Conservation (phyloP, 164 flowering plant species). For the Vitis riparia region DNA sequence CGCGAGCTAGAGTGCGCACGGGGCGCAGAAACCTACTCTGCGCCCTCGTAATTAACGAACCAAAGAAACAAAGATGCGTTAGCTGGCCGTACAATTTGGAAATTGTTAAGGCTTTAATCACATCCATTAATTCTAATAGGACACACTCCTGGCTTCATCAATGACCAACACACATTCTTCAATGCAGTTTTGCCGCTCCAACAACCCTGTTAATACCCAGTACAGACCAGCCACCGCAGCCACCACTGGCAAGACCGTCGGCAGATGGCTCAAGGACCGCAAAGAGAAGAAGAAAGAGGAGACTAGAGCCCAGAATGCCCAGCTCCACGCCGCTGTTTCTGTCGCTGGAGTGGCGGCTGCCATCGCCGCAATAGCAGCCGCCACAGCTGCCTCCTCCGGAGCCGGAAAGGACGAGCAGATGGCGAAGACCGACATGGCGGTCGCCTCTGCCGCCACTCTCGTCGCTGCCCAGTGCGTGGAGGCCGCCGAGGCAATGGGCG, state of each 20-base stretch:
- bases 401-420: constrained; percentile 73
- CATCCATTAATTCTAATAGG: too few species aligned
- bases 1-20: background rate
- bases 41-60: too few species aligned
- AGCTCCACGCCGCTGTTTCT: constrained; percentile 89
- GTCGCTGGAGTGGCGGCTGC: constrained; percentile 97
- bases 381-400: constrained; percentile 74
- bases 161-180: background rate
- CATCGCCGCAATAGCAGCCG: constrained; percentile 91
- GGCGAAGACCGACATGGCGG: constrained; percentile 90
- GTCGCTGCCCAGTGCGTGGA: constrained; percentile 98
- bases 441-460: constrained; percentile 91
- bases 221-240: constrained; percentile 31
- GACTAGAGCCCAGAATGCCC: constrained; percentile 82
- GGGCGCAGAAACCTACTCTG: background rate
- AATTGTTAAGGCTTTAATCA: too few species aligned
- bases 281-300: constrained; percentile 95
- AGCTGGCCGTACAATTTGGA: too few species aligned
- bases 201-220: constrained; percentile 39
- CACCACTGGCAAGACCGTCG: constrained; percentile 71
- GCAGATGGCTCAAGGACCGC: constrained; percentile 95
- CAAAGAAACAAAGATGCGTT: too few species aligned
- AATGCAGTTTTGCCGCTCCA: constrained; percentile 51
- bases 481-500: constrained; percentile 95
- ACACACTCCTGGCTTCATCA: background rate